Base-by-base conservation (phyloP, 2,329 filamentous ascomycete genomes). In the Cladorrhinum sp. region DNA sequence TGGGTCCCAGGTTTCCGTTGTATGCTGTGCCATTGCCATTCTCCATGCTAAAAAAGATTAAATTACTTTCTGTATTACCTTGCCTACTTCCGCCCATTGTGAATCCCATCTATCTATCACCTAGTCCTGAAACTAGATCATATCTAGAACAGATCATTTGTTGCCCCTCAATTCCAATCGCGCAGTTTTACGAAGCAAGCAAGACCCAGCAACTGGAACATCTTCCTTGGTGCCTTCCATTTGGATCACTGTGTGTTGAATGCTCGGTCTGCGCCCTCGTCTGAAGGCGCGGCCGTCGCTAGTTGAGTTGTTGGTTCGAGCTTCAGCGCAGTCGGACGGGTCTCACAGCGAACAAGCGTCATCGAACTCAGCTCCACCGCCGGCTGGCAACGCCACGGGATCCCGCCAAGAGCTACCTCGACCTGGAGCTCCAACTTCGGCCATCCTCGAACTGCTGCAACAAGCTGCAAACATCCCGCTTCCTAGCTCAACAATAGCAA, bases 221-320 rank as follows among this genome's bases (percentile, higher is more conserved):
- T 32, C 27, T 32, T 32, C 6, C 27, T 12, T 32, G 27, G 27
- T 32, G 27, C 27, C 12, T 32, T 12, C 6, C 12, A 32, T 12
- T 32, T 32, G 27, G n/a, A n/a, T n/a, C n/a, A n/a, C n/a, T n/a
- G n/a, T n/a, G n/a, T n/a, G 79, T 1, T 78, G 76, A 66, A 83
- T 83, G 80, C 41, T 45, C 69, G 81, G 81, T 74, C 74, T 83
- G 61, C 76, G 75, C 60, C 78, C 78, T 57, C 76, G 74, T 62
- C 74, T 84, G 66, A 79, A 76, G 79, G 77, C 79, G 68, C 77
- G 80, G 74, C 80, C 78, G 67, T 83, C 80, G 64, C 72, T 84
- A 66, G 77, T 84, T 72, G 81, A 83, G 63, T 75, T 84, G 62
- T 73, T 79, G 61, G 73, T 79, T 56, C 60, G 65, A 74, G 66